Evolutionary conservation across 2,329 filamentous ascomycete genomes (phyloP), one percentile per base, ranked within the genome.

Genomic region (Hirsutella minnesotensis): DNA sequence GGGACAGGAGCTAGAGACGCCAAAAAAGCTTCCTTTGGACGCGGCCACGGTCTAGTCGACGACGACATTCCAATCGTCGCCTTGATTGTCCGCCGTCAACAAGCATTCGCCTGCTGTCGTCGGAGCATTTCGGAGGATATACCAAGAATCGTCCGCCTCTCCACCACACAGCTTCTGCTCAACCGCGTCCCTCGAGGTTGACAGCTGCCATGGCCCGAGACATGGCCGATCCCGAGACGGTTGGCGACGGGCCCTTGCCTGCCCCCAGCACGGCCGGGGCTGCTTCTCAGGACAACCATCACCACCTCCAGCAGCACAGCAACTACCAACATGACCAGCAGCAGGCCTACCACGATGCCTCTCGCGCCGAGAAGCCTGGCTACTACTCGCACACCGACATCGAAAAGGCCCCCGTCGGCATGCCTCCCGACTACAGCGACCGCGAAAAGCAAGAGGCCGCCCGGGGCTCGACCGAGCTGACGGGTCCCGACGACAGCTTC

Each of bases 381-480:
- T 37, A 37, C 35, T 2, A 16, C 2, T 9, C 16, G 8, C 41
- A 68, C 42, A 54, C 63, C 44, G 50, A 50, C 35, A 47, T 56
- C 39, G 55, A 57, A 40, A 53, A 53, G 38, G 49, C 41, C 15
- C 44, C 43, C n/a, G 39, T 44, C 38, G 43, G 42, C 41, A 58
- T 51, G 2, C 57, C 58, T 2, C 60, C 63, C 39, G 61, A 64
- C 40, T 66, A 66, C 47, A 59, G 57, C 50, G 63, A 68, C 35
- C 56, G 59, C 38, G 62, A 67, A 46, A 67, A 68, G 57, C 50
- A 46, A 24, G 54, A 59, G 42, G 50, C 49, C 15, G 57, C 53
- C 27, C 50, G 54, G 1, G 50, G 47, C 37, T 50, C 51, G 31
- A 43, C 44, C 41, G 53, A 49, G 22, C 43, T 47, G 39, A 44